Conservation (phyloP, 2,329 filamentous ascomycete species). For the Trichoderma gracile region DNA sequence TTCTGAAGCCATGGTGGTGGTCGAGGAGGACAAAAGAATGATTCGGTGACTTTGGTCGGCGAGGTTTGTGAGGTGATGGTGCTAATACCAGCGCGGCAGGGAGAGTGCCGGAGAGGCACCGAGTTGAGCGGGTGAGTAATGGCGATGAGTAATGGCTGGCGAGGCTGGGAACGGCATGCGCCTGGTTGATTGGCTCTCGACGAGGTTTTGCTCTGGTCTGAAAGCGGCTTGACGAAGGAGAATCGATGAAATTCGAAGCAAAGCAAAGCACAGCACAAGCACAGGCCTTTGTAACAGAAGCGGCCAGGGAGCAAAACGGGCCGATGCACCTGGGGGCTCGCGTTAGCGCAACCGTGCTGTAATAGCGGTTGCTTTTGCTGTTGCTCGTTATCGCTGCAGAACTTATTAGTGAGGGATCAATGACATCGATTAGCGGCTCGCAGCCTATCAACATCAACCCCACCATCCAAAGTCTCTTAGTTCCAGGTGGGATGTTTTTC, state of each 20-base stretch:
- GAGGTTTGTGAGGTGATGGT: not conserved
- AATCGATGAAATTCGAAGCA: not conserved
- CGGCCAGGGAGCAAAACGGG: conserved; percentile 14
- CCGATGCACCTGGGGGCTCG: conserved; percentile 17
- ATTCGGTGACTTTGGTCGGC: too few species aligned
- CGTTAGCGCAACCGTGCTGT: not conserved
- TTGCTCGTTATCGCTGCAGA: not conserved
- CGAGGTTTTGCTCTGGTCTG: not conserved
- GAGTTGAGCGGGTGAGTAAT: not conserved
- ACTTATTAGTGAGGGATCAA: conserved; percentile 2
- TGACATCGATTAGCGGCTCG: conserved; percentile 16
- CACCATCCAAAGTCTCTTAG: conserved; percentile 27
- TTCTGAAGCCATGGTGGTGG: conserved; percentile 35
- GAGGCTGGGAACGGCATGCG: not conserved
- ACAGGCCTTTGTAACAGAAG: not conserved
- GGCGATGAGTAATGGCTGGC: not conserved
- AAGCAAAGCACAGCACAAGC: too few species aligned
- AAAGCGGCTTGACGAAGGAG: conserved; percentile 11
- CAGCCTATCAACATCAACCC: conserved; percentile 26
- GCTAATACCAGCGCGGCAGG: not conserved
- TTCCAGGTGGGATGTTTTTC: conserved; percentile 22
- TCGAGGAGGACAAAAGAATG: too few species aligned
- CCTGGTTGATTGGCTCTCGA: conserved; percentile 11
- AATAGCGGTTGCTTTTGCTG: not conserved
- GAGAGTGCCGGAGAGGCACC: not conserved